These are phyloP conservation scores for Saturnispora kantuleensis DNA, from an alignment of 805 yeast genomes.

Conservation along the genomic window DNA sequence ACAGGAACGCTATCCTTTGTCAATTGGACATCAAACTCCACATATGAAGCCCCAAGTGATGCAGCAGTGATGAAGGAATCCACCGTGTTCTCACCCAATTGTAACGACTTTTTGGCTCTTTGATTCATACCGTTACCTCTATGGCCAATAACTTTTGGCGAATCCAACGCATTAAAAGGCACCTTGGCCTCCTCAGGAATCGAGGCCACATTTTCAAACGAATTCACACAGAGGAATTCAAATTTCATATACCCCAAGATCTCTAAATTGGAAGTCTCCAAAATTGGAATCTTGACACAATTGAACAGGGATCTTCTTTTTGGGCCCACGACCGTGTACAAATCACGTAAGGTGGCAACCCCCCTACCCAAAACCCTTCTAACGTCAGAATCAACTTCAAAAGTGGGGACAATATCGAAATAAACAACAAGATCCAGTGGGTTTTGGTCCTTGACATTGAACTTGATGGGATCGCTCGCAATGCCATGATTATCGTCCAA, in stretches of 20 bases:
- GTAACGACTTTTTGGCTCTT: slow-evolving; percentile 62
- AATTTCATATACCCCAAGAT: slow-evolving; percentile 70
- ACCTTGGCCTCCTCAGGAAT: slow-evolving; percentile 59
- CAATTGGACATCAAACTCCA: slow-evolving; percentile 92
- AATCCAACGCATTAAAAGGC: slow-evolving; percentile 83
- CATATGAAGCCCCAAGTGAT: slow-evolving; percentile 90
- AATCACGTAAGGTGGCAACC: slow-evolving; percentile 57
- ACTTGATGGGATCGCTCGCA: slow-evolving; percentile 66
- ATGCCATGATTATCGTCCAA: slow-evolving; percentile 64
- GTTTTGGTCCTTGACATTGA: slow-evolving; percentile 41
- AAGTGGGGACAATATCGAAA: slow-evolving; percentile 88
- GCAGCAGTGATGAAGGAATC: slow-evolving; percentile 96
- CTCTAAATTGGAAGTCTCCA: slow-evolving; percentile 62
- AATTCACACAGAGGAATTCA: slow-evolving; percentile 59
- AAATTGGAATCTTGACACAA: slow-evolving; percentile 60
- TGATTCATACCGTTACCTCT: slow-evolving; percentile 89
- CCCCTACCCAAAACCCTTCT: slow-evolving; percentile 66
- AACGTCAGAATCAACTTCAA: slow-evolving; percentile 31
- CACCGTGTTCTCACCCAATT: slow-evolving; percentile 90
- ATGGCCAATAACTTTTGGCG: slow-evolving; percentile 91
- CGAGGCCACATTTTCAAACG: slow-evolving; percentile 66
- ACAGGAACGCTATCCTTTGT: slow-evolving; percentile 90
- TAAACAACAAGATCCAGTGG: slow-evolving; percentile 49
- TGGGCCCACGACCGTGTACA: slow-evolving; percentile 57
- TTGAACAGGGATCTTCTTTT: slow-evolving; percentile 58